Conservation (phyloP, 2,329 filamentous ascomycete species). For the Cytospora mali region DNA sequence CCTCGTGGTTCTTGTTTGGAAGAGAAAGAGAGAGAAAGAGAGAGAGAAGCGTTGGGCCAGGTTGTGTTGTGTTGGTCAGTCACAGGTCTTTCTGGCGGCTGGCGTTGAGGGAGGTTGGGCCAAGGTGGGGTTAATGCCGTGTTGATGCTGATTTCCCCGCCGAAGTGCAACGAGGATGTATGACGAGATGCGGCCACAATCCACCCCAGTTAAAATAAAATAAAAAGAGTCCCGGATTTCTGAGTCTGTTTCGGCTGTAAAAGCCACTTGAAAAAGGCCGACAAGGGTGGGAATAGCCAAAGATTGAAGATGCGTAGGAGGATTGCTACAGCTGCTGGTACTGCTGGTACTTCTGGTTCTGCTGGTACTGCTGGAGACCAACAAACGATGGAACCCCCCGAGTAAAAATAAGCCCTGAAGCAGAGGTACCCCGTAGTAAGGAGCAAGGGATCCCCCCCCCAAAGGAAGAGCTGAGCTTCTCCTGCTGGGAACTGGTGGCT, state of each 20-base stretch:
- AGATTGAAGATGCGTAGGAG: not conserved
- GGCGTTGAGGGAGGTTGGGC: constrained; percentile 12
- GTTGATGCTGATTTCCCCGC: constrained; percentile 9
- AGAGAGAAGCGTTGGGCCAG: no score
- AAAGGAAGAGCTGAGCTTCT: no score
- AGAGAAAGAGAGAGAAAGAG: no score
- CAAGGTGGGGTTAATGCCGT: constrained; percentile 7
- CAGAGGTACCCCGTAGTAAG: constrained; percentile 5
- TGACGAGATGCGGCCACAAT: constrained; percentile 3
- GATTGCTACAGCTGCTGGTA: not conserved
- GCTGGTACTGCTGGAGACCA: no score
- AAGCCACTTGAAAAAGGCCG: no score
- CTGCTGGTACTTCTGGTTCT: no score
- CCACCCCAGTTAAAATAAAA: not conserved
- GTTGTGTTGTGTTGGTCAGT: constrained; percentile 20
- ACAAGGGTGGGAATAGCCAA: no score
- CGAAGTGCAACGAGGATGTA: constrained; percentile 16
- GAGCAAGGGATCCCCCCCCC: constrained; percentile 4
- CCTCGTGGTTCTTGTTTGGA: constrained; percentile 16
- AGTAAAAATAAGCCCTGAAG: constrained; percentile 19
- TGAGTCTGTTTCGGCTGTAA: not conserved
- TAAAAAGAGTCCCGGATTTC: not conserved
- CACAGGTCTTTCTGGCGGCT: constrained; percentile 14
- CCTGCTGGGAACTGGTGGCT: no score
- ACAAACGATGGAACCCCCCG: constrained; percentile 5